phyloP scores from a whole-genome alignment of 1,284 basidiomycete genomes.

The Agaricales sp. region DNA sequence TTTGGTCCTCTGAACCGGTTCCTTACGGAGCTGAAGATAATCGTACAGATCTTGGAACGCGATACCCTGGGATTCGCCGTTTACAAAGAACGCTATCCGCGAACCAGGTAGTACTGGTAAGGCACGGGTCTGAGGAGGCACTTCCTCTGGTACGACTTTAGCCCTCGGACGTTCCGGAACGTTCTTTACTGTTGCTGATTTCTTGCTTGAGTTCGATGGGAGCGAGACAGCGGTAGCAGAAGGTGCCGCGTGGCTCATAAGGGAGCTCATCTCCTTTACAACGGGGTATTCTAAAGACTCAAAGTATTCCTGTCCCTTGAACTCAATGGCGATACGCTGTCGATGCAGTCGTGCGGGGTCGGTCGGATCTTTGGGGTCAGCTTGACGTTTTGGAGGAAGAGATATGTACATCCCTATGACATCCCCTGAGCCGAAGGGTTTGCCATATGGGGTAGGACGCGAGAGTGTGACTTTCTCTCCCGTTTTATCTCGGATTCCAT shows the following conservation, averaged over 20 bases:
- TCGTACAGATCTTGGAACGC: slow-evolving; percentile 90
- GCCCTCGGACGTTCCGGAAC: slow-evolving; percentile 37
- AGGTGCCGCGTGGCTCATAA: slow-evolving; percentile 66
- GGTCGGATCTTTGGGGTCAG: slow-evolving; percentile 44
- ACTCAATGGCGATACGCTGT: slow-evolving; percentile 86
- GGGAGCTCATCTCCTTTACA: slow-evolving; percentile 88
- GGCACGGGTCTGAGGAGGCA: slow-evolving; percentile 39
- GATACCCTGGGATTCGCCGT: slow-evolving; percentile 78
- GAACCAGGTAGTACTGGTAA: slow-evolving; percentile 69
- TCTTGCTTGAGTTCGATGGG: slow-evolving; percentile 49
- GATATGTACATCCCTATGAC: slow-evolving; percentile 91
- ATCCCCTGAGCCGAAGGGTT: slow-evolving; percentile 73
- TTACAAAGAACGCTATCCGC: slow-evolving; percentile 84
- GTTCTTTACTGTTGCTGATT: slow-evolving; percentile 56
- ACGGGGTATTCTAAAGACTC: slow-evolving; percentile 88
- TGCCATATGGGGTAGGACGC: slow-evolving; percentile 70
- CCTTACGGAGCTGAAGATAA: slow-evolving; percentile 74
- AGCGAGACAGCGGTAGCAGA: slow-evolving; percentile 44
- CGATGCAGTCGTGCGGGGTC: slow-evolving; percentile 75
- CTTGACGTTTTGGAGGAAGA: slow-evolving; percentile 58
- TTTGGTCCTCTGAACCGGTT: slow-evolving; percentile 42
- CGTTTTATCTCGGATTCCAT: slow-evolving; percentile 83
- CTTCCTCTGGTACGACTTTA: slow-evolving; percentile 15
- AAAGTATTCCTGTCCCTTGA: slow-evolving; percentile 95
- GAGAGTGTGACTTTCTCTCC: slow-evolving; percentile 89